Base-by-base conservation (phyloP, 2,329 filamentous ascomycete genomes). In the Leptographium flavum region DNA sequence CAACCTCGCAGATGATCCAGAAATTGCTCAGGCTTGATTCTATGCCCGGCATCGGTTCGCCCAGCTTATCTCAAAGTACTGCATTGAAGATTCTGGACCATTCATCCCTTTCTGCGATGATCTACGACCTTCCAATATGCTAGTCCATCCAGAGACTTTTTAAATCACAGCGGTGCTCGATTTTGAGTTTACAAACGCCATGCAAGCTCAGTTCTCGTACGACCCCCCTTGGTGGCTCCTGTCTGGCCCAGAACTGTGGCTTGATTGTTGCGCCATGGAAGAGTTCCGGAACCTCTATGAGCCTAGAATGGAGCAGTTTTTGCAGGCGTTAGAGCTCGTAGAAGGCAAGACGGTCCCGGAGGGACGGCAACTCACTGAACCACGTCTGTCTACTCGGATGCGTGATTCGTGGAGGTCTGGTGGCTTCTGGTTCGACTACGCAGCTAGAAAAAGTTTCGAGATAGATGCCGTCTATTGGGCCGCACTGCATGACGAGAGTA, bases 41-140 rank as follows among this genome's bases (percentile, higher is more conserved):
- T 54, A 62, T 40, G 58, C 61, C 37, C 58, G 60, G 32, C 55
- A 57, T 48, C 53, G 53, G 19, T 59, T 64, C 45, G 30, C 37
- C 30, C 51, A 62, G 47, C 56, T 65, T 1, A 55, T 62, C 36
- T 43, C 56, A 37, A 53, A 56, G 40, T 58, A 60, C 43, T 52
- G 53, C 42, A 51, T 53, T 8, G 45, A 63, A 31, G 23, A 63
- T 31, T 27, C 45, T 17, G 59, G 61, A 8, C 61, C 57, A 30
- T 67, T 64, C 51, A 54, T 55, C 47, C 53, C 56, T 36, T 66
- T 61, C 52, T 66, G 62, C 46, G 61, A 65, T 47, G 61, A 66
- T 49, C 36, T 67, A 21, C 57, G 55, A 30, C 60, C 61, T 9
- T 17, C 54, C 11, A 67, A 67, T 45, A 62, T 68, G 52, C 59